These are phyloP conservation scores for Umbelopsis sp. DNA, from an alignment of 192 early-diverging fungal genomes.

Conservation along the genomic window DNA sequence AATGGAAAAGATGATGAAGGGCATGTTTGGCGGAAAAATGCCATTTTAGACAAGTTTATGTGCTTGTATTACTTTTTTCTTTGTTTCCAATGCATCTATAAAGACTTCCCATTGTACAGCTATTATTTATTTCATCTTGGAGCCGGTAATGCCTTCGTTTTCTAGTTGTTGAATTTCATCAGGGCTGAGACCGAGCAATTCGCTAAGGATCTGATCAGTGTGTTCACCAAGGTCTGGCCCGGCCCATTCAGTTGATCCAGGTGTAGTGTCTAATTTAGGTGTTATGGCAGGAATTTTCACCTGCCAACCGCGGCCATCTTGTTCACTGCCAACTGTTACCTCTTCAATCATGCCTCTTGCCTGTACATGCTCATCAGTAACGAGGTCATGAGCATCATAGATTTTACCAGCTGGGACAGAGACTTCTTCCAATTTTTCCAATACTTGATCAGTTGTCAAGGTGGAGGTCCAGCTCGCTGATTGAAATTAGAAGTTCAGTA, in stretches of 20 bases:
- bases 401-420: slow-evolving; percentile 51
- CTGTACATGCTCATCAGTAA: slow-evolving; percentile 47
- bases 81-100: slow-evolving; percentile 8
- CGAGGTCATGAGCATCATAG: slow-evolving; percentile 49
- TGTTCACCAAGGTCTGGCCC: slow-evolving; percentile 52
- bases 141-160: slow-evolving; percentile 24
- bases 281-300: slow-evolving; percentile 48
- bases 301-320: slow-evolving; percentile 41
- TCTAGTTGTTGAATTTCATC: slow-evolving; percentile 34
- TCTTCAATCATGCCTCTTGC: slow-evolving; percentile 47
- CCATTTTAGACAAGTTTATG: slow-evolving; percentile 12
- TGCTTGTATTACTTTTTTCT: slow-evolving; percentile 8
- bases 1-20: slow-evolving; percentile 78
- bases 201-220: slow-evolving; percentile 36
- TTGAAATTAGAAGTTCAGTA: too few relatives aligned
- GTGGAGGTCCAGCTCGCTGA: slow-evolving; percentile 39
- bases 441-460: slow-evolving; percentile 34
- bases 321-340: slow-evolving; percentile 36
- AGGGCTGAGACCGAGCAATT: slow-evolving; percentile 31
- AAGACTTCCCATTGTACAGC: background rate
- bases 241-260: slow-evolving; percentile 52
- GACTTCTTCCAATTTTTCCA: slow-evolving; percentile 37
- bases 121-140: slow-evolving; percentile 5
- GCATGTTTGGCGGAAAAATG: slow-evolving; percentile 45
- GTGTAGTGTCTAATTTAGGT: slow-evolving; percentile 42